Conservation (phyloP, 208 protist genomes). For the Eutreptiella sp. region DNA sequence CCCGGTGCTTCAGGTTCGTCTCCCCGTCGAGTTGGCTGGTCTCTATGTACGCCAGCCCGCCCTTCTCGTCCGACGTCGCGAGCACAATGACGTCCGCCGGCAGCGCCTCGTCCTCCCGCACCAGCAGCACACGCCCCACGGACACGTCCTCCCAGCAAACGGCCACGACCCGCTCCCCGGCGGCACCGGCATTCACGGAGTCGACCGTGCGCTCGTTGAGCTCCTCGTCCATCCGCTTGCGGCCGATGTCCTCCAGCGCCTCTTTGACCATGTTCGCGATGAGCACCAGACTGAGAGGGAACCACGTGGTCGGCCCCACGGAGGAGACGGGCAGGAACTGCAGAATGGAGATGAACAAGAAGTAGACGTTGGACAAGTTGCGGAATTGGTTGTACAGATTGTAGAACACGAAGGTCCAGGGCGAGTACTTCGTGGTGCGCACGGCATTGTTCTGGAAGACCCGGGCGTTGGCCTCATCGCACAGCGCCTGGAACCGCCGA, state of each 20-base stretch:
- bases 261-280: slow-evolving; percentile 43
- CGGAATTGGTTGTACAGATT: slow-evolving; percentile 81
- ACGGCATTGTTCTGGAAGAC: slow-evolving; percentile 85
- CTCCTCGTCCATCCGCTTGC: slow-evolving; percentile 59
- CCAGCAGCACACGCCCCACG: slow-evolving; percentile 1
- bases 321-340: slow-evolving; percentile 78
- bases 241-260: slow-evolving; percentile 71
- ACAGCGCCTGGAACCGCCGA: no score
- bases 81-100: slow-evolving; percentile 21
- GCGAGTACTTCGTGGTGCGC: slow-evolving; percentile 88
- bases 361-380: slow-evolving; percentile 87
- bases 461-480: no score
- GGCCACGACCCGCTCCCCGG: no score
- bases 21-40: slow-evolving; percentile 17
- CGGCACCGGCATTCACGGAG: no score
- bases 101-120: neutral
- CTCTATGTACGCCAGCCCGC: slow-evolving; percentile 7
- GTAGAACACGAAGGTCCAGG: slow-evolving; percentile 81
- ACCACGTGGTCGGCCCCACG: slow-evolving; percentile 61
- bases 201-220: no score
- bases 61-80: neutral
- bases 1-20: neutral
- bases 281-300: neutral
- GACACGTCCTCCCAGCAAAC: slow-evolving; percentile 5
- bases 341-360: slow-evolving; percentile 75